Base-by-base conservation (phyloP, 73 alveolate species). In the Stentor coeruleus region DNA sequence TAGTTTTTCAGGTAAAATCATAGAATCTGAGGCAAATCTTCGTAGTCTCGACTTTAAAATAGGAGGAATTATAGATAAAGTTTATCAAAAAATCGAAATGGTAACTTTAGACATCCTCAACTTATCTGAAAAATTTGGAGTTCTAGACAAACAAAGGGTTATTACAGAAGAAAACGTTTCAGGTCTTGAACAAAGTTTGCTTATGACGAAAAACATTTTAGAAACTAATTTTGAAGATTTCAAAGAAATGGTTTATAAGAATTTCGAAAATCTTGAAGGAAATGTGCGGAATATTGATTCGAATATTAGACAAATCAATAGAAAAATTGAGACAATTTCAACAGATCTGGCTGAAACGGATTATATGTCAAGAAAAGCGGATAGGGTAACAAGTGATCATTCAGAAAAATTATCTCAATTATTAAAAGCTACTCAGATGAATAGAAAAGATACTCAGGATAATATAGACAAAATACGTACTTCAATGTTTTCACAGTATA, bases 311-410 rank as follows among this genome's bases (percentile, higher is more conserved):
- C 79, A 66, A 66, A 66, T 66, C 14, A 31, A 66, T 11, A 20
- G 37, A 66, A 66, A 66, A 66, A 20, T 66, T 20, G 79, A 66
- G 39, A 20, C 20, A 14, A 31, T 66, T 1, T 31, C 37, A 26
- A 26, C n/a, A 26, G 79, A 66, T 33, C 79, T 66, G 41, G 79
- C 79, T 66, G 79, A 66, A 66, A 31, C 37, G 0, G 79, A 66
- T 33, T 66, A 20, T 66, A 20, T 66, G n/a, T 20, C 79, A 1
- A 66, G 33, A 66, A 66, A 31, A 33, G 79, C 49, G 2, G 79
- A 66, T 33, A 66, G 33, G 33, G 37, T 66, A 20, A 31, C 39
- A 1, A 26, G 33, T 26, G 79, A 66, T 14, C 2, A 2, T 66
- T 31, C n/a, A 66, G 37, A 66, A 66, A 31, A 33, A 11, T 66